Base-by-base conservation (phyloP, 345 rosid species). In the Trapa bicornis region DNA sequence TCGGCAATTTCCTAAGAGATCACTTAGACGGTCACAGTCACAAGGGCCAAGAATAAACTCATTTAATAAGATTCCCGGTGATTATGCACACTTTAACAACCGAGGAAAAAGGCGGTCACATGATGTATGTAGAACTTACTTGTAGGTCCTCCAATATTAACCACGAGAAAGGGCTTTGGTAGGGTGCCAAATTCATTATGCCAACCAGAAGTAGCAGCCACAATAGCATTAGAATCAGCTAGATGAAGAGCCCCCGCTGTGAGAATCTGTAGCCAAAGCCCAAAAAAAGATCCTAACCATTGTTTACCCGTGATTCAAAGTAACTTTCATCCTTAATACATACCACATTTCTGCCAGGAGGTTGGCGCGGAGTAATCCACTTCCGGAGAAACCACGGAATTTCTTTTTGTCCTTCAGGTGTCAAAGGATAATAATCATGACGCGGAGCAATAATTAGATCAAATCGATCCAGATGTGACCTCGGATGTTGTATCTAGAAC, bases 61-160 rank as follows among this genome's bases (percentile, higher is more conserved):
- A n/a, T 6, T 1, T 16, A 35, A 32, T 14, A 1, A 32, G 33
- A 58, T 17, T 57, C 22, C 53, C 11, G 53, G 14, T 9, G 11
- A 50, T 15, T 50, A 50, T 15, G 22, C 15, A 10, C 16, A 50
- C 56, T 15, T 22, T 0, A 22, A 22, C 29, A 22, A 22, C 29
- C 29, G 29, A 22, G 29, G 29, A 22, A 22, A 22, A 22, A 58
- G 35, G 63, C 13, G 3, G 11, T 32, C 0, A 38, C 63, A 58
- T 47, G n/a, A 17, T 38, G 33, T 15, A 37, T 62, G 29, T 14
- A 53, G 61, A 75, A 47, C 47, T 78, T 82, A 93, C 99, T 75
- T 71, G 96, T 77, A 75, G 99, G 96, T 58, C 99, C 96, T 75
- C 98, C 99, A 75, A 93, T 76, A 74, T 91, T 91, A 72, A 93